Evolutionary conservation across 2,329 filamentous ascomycete genomes (phyloP).

Genomic region (Aspergillus quadrilineatus): DNA sequence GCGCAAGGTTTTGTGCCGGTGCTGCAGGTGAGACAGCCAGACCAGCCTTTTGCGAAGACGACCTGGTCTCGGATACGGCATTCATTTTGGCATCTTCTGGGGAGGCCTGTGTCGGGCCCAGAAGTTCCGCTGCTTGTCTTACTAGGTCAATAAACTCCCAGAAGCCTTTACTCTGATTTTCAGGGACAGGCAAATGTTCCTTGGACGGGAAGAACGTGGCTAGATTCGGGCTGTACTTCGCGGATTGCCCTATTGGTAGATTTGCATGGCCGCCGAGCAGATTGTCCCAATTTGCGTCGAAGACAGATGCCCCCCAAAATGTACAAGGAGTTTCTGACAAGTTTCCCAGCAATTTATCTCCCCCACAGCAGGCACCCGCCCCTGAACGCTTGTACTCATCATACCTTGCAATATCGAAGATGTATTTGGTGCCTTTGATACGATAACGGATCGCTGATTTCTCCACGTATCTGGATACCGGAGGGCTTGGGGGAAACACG

Average conservation of each 20-base stretch:
- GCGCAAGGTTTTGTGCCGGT: constrained; percentile 10
- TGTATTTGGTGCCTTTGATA: constrained; percentile 41
- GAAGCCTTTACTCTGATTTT: constrained; percentile 31
- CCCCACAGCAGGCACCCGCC: constrained; percentile 9
- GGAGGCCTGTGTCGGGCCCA: constrained; percentile 24
- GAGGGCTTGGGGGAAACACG: constrained; percentile 26
- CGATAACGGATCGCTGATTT: constrained; percentile 41
- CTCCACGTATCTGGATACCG: constrained; percentile 37
- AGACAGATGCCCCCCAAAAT: constrained; percentile 40
- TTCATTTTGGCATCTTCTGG: background rate
- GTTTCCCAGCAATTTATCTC: constrained; percentile 6
- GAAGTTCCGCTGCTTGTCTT: constrained; percentile 34
- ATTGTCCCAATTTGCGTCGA: constrained; percentile 43
- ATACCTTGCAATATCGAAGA: constrained; percentile 46
- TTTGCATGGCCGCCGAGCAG: constrained; percentile 39
- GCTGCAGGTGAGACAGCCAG: constrained; percentile 1
- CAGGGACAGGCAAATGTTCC: constrained; percentile 11
- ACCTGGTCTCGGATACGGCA: background rate
- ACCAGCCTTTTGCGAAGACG: background rate
- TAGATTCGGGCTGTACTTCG: constrained; percentile 32
- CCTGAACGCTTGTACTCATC: constrained; percentile 34
- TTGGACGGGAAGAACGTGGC: constrained; percentile 38
- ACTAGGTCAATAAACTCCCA: constrained; percentile 36
- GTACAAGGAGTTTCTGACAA: constrained; percentile 28
- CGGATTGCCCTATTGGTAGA: constrained; percentile 34